Evolutionary conservation across 208 protist genomes (phyloP), one percentile per base, ranked within the genome.

Genomic region (Tritrichomonas musculus): DNA sequence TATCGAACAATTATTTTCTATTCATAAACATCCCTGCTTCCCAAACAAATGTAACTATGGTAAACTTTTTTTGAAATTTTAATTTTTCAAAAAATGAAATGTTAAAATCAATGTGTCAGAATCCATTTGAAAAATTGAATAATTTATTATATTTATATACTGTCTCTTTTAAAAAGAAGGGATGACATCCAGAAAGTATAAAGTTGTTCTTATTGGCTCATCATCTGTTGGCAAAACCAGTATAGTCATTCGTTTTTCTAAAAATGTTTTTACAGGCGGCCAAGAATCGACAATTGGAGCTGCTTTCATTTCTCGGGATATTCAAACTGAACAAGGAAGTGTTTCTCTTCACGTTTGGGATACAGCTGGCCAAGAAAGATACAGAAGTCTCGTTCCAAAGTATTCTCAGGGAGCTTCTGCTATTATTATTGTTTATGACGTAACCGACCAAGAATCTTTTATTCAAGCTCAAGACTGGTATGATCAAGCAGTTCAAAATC

Each of bases 361-460:
- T 92, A 92, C 88, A 27, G 88, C 88, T 14, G 88, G 88, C 0
- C 88, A 92, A 72, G 88, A 92, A 72, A 33, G 88, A 36, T 92
- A 92, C n/a, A 92, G 57, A 44, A 72, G 55, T 27, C 30, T 92
- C 0, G 57, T 64, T 69, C 50, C 55, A 53, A 69, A 30, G 39
- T 92, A 92, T 92, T 92, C 55, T 5, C 50, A 92, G 50, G 88
- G 88, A 53, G 50, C 88, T 39, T 22, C 30, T 44, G 88, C 88
- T 2, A 72, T 64, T 72, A 50, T 92, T 27, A 72, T 92, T 36
- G 50, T 64, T 50, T 92, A 69, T 64, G 88, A 92, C 30, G 57
- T 66, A 69, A 92, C 88, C 2, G 88, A 92, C 17, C 50, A 36
- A 30, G 55, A 92, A 50, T 73, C 55, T 25, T 92, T 92, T 41